These are phyloP conservation scores for Chlamydomonas reinhardtii DNA, from an alignment of 163 green algal genomes.

Conservation along the genomic window DNA sequence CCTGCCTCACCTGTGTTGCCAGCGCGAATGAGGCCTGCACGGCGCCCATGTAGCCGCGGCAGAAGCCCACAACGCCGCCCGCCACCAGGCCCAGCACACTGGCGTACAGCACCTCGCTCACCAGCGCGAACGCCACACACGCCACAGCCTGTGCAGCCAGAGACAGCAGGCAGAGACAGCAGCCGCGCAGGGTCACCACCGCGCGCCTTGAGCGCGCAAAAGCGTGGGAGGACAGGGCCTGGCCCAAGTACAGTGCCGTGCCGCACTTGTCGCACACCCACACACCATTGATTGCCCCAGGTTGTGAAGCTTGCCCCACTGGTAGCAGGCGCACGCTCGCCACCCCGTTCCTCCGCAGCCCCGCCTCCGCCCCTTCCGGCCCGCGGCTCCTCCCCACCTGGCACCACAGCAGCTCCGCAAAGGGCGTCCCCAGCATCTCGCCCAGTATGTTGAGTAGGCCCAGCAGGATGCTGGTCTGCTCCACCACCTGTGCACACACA, in stretches of 20 bases:
- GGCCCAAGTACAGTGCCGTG: too few species aligned
- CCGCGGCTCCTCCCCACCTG: constrained; percentile 9
- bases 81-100: constrained; percentile 28
- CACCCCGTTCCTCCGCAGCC: too few species aligned
- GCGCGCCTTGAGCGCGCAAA: too few species aligned
- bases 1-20: not conserved
- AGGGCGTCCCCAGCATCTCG: constrained; percentile 47
- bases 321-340: too few species aligned
- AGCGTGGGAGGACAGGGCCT: too few species aligned
- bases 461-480: constrained; percentile 53
- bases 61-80: constrained; percentile 39
- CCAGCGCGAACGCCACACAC: constrained; percentile 47
- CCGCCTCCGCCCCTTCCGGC: too few species aligned
- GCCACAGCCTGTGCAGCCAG: constrained; percentile 39
- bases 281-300: too few species aligned
- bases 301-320: too few species aligned
- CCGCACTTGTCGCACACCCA: too few species aligned
- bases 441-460: constrained; percentile 35
- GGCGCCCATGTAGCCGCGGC: constrained; percentile 30
- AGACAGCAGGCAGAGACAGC: too few species aligned
- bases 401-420: constrained; percentile 53
- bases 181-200: too few species aligned
- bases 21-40: not conserved
- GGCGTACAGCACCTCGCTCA: constrained; percentile 53
- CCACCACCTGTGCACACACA: constrained; percentile 22